Evolutionary conservation across 179 eudicot genomes (phyloP).

Genomic region (Silene vulgaris): DNA sequence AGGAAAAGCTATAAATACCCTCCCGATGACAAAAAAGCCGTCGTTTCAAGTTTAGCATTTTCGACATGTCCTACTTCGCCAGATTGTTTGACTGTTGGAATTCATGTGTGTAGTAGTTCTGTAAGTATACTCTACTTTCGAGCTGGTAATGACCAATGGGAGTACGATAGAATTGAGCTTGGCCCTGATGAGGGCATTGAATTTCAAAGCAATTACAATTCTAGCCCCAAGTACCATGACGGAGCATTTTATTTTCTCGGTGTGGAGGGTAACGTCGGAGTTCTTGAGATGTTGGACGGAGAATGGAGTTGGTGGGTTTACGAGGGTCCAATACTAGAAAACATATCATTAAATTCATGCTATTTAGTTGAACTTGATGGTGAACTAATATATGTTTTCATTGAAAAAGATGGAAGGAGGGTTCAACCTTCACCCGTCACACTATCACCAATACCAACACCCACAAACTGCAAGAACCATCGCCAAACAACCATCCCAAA

Average conservation of each 20-base stretch:
- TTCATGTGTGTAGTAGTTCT: background rate
- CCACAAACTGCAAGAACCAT: too few relatives aligned
- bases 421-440: too few relatives aligned
- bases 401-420: background rate
- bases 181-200: background rate
- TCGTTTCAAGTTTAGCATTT: background rate
- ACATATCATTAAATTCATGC: background rate
- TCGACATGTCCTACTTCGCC: constrained; percentile 17
- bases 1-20: background rate
- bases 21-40: background rate
- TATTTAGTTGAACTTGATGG: constrained; percentile 6
- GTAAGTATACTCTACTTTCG: background rate
- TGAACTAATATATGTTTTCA: background rate
- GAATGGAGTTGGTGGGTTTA: constrained; percentile 12
- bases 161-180: background rate
- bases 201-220: background rate
- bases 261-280: background rate
- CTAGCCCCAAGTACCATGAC: background rate
- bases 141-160: background rate
- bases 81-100: constrained; percentile 10
- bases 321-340: background rate
- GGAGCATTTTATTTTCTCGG: constrained; percentile 15
- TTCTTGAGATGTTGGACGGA: background rate
- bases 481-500: too few relatives aligned
- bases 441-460: too few relatives aligned